Conservation (phyloP, 2,329 filamentous ascomycete species). For the Aspergillus versicolor region DNA sequence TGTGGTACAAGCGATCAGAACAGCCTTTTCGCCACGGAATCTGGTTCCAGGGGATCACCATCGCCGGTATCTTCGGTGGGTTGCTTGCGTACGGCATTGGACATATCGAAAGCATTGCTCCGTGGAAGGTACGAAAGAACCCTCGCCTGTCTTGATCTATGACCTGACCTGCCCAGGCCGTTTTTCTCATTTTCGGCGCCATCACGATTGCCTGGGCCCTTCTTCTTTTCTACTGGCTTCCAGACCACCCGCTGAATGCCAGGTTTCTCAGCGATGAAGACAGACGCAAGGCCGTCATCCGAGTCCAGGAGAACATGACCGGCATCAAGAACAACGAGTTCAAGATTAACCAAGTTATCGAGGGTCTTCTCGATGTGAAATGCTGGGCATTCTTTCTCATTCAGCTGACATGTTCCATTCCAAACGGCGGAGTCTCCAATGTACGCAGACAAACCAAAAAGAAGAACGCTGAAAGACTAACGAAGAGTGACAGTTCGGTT, state of each 20-base stretch:
- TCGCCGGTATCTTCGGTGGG: slow-evolving; percentile 27
- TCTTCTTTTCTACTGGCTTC: neutral
- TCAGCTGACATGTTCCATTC: slow-evolving; percentile 24
- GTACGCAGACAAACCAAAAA: slow-evolving; percentile 13
- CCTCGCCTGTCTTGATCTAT: neutral
- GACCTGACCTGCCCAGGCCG: neutral
- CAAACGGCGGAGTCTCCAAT: slow-evolving; percentile 33
- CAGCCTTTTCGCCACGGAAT: slow-evolving; percentile 32
- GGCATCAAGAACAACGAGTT: neutral
- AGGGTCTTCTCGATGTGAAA: neutral
- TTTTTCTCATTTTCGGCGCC: slow-evolving; percentile 23
- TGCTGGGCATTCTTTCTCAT: neutral
- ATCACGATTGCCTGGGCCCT: slow-evolving; percentile 8
- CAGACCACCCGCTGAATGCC: neutral
- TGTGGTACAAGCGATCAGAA: slow-evolving; percentile 31
- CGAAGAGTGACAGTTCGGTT: slow-evolving; percentile 22
- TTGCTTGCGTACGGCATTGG: slow-evolving; percentile 27
- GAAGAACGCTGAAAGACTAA: too few species aligned
- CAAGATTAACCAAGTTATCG: neutral
- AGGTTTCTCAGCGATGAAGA: neutral
- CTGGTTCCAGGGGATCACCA: slow-evolving; percentile 32
- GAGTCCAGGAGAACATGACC: neutral
- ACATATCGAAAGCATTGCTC: slow-evolving; percentile 21
- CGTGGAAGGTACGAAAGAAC: slow-evolving; percentile 24
- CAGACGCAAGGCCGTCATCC: neutral